Conservation (phyloP, 2,329 filamentous ascomycete species). For the Fusarium sp. region DNA sequence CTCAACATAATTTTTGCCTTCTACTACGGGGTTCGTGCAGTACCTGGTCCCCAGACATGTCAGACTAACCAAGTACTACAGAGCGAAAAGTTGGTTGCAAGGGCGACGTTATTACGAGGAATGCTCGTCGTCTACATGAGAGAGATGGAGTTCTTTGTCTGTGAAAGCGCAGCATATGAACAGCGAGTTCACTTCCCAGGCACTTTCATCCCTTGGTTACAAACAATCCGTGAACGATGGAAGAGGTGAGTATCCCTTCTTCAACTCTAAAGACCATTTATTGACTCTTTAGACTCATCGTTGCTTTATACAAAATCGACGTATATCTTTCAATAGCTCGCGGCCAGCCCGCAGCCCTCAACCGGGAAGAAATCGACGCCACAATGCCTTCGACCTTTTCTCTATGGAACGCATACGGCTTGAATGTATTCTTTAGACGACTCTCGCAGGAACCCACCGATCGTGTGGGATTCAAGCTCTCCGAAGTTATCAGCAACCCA, state of each 20-base stretch:
- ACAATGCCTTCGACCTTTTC: constrained; percentile 49
- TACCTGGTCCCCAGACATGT: too few species aligned
- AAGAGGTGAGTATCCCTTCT: constrained; percentile 45
- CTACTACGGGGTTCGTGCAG: constrained; percentile 47
- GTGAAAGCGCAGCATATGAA: constrained; percentile 50
- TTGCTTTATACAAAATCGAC: constrained; percentile 54
- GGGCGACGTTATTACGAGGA: constrained; percentile 49
- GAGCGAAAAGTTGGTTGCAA: constrained; percentile 48
- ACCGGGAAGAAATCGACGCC: constrained; percentile 53
- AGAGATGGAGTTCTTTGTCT: constrained; percentile 52
- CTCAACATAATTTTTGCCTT: constrained; percentile 56
- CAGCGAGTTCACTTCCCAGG: constrained; percentile 51
- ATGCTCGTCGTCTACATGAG: constrained; percentile 51
- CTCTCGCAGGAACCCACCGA: constrained; percentile 48
- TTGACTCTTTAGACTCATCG: constrained; percentile 46
- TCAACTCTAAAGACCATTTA: rapidly evolving
- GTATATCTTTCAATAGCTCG: constrained; percentile 49
- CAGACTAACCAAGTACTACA: constrained; percentile 27
- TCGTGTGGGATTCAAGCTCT: constrained; percentile 46
- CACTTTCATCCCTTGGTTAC: constrained; percentile 52
- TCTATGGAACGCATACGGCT: constrained; percentile 53
- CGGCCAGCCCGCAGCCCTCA: constrained; percentile 47
- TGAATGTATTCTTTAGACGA: constrained; percentile 52
- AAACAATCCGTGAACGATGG: constrained; percentile 49
- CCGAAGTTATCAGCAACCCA: constrained; percentile 45